phyloP scores from a whole-genome alignment of 1,284 basidiomycete species.

The Phellopilus nigrolimitatus region DNA sequence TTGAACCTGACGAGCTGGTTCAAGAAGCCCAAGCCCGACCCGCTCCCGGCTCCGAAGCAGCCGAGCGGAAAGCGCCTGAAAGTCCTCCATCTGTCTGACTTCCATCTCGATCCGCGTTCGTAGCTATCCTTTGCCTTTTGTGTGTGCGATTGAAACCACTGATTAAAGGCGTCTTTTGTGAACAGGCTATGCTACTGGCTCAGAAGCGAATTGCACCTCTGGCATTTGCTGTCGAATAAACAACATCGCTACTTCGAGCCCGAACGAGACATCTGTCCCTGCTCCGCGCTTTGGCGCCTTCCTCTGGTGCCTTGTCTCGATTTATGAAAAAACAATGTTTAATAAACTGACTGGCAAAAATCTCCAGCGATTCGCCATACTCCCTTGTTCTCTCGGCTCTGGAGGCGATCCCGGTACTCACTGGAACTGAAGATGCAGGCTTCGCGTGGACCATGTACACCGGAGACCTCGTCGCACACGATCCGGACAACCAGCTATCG shows the following conservation, averaged over 20 bases:
- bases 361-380: slow-evolving; percentile 61
- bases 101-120: slow-evolving; percentile 71
- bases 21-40: slow-evolving; percentile 62
- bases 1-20: slow-evolving; percentile 56
- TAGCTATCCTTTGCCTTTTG: too few relatives aligned
- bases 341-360: too few relatives aligned
- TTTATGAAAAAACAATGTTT: too few relatives aligned
- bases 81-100: slow-evolving; percentile 72
- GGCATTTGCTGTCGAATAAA: slow-evolving; percentile 66
- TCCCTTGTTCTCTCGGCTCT: slow-evolving; percentile 60
- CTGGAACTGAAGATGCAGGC: slow-evolving; percentile 53
- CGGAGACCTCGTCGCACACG: slow-evolving; percentile 74
- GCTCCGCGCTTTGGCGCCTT: slow-evolving; percentile 68
- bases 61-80: slow-evolving; percentile 63
- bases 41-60: slow-evolving; percentile 48
- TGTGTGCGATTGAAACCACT: too few relatives aligned
- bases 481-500: slow-evolving; percentile 58
- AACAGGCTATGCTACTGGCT: slow-evolving; percentile 61
- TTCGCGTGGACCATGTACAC: slow-evolving; percentile 71
- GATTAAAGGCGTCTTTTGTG: background rate
- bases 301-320: too few relatives aligned
- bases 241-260: slow-evolving; percentile 46
- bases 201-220: slow-evolving; percentile 72
- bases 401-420: slow-evolving; percentile 62
- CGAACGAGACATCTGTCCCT: slow-evolving; percentile 44